These are phyloP conservation scores for Kodamaea arcana DNA, from an alignment of 1,139 yeast genomes.

Conservation along the genomic window DNA sequence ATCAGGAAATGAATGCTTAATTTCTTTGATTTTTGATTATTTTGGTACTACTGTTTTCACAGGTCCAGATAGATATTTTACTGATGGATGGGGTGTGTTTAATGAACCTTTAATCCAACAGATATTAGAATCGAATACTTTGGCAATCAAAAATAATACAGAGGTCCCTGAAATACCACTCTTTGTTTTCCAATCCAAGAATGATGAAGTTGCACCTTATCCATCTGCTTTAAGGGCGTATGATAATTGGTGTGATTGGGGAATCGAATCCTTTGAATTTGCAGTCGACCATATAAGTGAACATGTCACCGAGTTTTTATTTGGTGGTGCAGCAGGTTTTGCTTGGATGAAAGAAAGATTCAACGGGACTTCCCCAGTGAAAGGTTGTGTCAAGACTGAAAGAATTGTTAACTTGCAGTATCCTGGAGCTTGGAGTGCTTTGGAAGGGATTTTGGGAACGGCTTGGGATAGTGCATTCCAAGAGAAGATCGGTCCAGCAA, in stretches of 20 bases:
- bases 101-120: constrained; percentile 9
- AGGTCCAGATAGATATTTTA: constrained; percentile 14
- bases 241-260: constrained; percentile 30
- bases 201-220: constrained; percentile 28
- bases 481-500: constrained; percentile 5
- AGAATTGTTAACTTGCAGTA: constrained; percentile 6
- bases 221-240: constrained; percentile 21
- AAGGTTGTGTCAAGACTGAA: constrained; percentile 4
- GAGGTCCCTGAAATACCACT: constrained; percentile 28
- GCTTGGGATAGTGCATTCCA: constrained; percentile 1
- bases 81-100: constrained; percentile 17
- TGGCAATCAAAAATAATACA: constrained; percentile 19
- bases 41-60: no score
- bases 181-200: constrained; percentile 29
- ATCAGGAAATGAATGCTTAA: constrained; percentile 4
- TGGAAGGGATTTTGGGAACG: background rate
- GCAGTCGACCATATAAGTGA: constrained; percentile 7
- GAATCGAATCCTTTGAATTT: constrained; percentile 10
- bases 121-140: constrained; percentile 15
- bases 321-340: constrained; percentile 17
- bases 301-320: constrained; percentile 12
- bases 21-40: constrained; percentile 10
- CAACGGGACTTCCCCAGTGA: constrained; percentile 14
- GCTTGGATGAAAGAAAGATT: constrained; percentile 16
- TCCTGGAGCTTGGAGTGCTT: constrained; percentile 4